phyloP scores from a whole-genome alignment of 2,329 filamentous ascomycete species.

The Aureobasidium melanogenum region DNA sequence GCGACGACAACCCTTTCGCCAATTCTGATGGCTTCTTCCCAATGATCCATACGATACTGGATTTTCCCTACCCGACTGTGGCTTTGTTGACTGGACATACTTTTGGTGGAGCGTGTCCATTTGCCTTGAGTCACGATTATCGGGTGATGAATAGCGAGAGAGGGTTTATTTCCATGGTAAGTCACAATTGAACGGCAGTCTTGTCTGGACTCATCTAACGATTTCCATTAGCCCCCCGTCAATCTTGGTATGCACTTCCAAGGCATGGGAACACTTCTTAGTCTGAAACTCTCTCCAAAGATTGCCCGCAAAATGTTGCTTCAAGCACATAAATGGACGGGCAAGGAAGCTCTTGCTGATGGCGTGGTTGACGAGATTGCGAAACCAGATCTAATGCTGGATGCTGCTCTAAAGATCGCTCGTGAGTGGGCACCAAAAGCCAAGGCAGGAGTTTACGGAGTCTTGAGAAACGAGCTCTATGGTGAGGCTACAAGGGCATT shows the following conservation, averaged over 20 bases:
- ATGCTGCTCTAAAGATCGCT: slow-evolving; percentile 37
- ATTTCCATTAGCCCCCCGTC: slow-evolving; percentile 34
- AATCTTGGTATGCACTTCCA: slow-evolving; percentile 48
- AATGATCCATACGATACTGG: slow-evolving; percentile 26
- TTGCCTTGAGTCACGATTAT: slow-evolving; percentile 40
- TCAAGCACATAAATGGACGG: slow-evolving; percentile 48
- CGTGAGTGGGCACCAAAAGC: slow-evolving; percentile 33
- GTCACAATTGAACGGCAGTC: background rate
- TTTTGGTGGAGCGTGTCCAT: slow-evolving; percentile 41
- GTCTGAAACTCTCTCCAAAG: slow-evolving; percentile 42
- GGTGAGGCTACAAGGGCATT: slow-evolving; percentile 45
- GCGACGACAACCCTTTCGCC: slow-evolving; percentile 26
- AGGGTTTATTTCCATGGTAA: slow-evolving; percentile 38
- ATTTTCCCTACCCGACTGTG: slow-evolving; percentile 36
- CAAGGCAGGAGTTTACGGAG: slow-evolving; percentile 43
- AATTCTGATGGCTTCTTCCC: slow-evolving; percentile 30
- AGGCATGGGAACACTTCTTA: slow-evolving; percentile 44
- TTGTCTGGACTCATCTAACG: background rate
- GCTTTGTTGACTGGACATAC: slow-evolving; percentile 41
- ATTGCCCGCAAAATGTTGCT: slow-evolving; percentile 49
- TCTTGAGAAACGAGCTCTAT: slow-evolving; percentile 44
- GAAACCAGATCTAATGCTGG: slow-evolving; percentile 40
- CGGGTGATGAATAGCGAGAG: slow-evolving; percentile 40
- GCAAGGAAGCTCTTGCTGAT: slow-evolving; percentile 41
- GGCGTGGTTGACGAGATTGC: slow-evolving; percentile 47